phyloP scores from a whole-genome alignment of 129 eudicot genomes.

The Lonicera japonica region DNA sequence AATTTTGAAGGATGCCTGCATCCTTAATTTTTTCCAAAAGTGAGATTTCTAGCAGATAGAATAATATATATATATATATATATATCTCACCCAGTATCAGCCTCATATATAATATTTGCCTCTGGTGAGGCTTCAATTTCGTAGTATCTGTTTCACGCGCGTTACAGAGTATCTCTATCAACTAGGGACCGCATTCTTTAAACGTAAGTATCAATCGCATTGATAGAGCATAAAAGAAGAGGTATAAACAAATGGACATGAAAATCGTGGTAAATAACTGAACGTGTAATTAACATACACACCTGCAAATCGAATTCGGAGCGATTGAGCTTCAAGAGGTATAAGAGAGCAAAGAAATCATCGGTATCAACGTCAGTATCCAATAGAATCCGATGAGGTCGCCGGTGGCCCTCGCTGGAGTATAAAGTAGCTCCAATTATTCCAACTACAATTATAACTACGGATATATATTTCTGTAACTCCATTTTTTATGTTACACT shows the following conservation, averaged over 20 bases:
- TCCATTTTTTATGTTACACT: conserved; percentile 8
- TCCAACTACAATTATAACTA: conserved; percentile 1
- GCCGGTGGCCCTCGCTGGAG: not conserved
- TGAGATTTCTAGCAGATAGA: too few relatives aligned
- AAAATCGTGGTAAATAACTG: not conserved
- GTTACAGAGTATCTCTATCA: too few relatives aligned
- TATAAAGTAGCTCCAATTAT: not conserved
- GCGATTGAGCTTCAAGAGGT: conserved; percentile 59
- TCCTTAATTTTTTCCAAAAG: too few relatives aligned
- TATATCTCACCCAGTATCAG: too few relatives aligned
- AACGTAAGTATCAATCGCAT: too few relatives aligned
- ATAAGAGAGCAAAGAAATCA: conserved; percentile 57
- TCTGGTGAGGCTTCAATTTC: too few relatives aligned
- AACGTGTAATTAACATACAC: not conserved
- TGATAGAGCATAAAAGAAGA: not conserved
- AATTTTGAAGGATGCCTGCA: too few relatives aligned
- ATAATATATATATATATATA: too few relatives aligned
- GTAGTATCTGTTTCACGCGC: too few relatives aligned
- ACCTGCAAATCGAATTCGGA: conserved; percentile 68
- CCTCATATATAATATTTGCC: too few relatives aligned
- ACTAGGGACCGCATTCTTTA: too few relatives aligned
- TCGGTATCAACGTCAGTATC: conserved; percentile 77
- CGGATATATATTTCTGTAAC: conserved; percentile 10
- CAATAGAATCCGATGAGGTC: conserved; percentile 48
- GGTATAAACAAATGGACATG: not conserved